phyloP scores from a whole-genome alignment of 2,329 filamentous ascomycete species.

The Zopfia rhizophila region DNA sequence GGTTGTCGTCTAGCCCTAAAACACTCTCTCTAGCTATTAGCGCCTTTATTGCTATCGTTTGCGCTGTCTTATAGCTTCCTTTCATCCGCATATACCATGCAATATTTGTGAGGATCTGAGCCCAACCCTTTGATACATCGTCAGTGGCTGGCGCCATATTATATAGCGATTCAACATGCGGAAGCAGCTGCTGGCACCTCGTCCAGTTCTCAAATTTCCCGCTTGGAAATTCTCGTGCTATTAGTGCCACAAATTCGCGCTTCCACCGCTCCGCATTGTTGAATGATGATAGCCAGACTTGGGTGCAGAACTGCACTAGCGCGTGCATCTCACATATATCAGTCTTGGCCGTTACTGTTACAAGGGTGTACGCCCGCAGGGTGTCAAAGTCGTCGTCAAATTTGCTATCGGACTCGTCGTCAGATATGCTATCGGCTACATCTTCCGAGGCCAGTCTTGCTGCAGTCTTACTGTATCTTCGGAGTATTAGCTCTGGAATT shows the following conservation, averaged over 20 bases:
- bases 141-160: background rate
- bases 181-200: background rate
- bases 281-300: slow-evolving; percentile 9
- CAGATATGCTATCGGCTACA: background rate
- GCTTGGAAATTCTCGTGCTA: slow-evolving; percentile 1
- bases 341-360: background rate
- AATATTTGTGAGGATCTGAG: background rate
- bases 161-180: background rate
- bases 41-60: no score
- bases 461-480: background rate
- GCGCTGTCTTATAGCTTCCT: no score
- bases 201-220: background rate
- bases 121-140: background rate
- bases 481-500: slow-evolving; percentile 48
- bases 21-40: no score
- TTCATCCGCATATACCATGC: background rate
- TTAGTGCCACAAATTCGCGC: background rate
- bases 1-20: no score
- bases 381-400: slow-evolving; percentile 8
- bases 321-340: slow-evolving; percentile 1
- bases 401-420: no score
- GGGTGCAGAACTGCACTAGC: slow-evolving; percentile 11
- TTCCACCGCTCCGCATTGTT: background rate
- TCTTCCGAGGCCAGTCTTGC: background rate
- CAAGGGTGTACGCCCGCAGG: slow-evolving; percentile 7